phyloP scores from a whole-genome alignment of 495 filamentous ascomycete genomes.

The Trichoderma orchidacearum region DNA sequence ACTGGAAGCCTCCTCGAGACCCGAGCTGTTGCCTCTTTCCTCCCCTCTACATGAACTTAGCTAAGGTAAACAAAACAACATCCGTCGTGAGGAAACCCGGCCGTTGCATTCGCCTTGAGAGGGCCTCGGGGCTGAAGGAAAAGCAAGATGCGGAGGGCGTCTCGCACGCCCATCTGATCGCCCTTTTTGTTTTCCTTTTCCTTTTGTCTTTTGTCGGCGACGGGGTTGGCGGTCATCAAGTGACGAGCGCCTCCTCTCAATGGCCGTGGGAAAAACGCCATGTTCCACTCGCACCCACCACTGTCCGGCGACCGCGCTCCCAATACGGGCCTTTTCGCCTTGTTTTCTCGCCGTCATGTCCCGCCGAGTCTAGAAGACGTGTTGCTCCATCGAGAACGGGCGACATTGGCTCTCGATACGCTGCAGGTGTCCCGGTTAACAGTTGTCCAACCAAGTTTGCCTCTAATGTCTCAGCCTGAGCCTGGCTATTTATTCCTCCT shows the following conservation, averaged over 20 bases:
- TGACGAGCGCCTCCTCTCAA: neutral
- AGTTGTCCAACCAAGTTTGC: neutral
- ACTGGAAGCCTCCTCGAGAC: too few species aligned
- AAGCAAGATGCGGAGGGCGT: neutral
- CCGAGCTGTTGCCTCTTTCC: too few species aligned
- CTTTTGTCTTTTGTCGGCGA: neutral
- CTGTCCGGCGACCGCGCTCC: neutral
- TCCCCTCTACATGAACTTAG: too few species aligned
- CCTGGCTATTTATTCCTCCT: neutral
- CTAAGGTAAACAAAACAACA: too few species aligned
- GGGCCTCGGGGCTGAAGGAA: neutral
- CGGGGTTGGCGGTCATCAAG: neutral
- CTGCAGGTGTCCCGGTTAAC: neutral
- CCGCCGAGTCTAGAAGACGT: neutral
- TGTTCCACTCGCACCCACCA: neutral
- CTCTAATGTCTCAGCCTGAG: neutral
- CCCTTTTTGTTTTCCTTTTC: neutral
- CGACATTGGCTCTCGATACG: neutral
- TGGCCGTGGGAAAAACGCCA: neutral
- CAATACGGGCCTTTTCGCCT: neutral
- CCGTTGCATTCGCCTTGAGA: neutral
- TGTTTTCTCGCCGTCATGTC: neutral
- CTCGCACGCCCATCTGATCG: neutral
- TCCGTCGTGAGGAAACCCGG: too few species aligned
- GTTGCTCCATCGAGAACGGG: too few species aligned